phyloP scores from a whole-genome alignment of 176 grass and related monocot genomes.

The Elymus sibiricus region DNA sequence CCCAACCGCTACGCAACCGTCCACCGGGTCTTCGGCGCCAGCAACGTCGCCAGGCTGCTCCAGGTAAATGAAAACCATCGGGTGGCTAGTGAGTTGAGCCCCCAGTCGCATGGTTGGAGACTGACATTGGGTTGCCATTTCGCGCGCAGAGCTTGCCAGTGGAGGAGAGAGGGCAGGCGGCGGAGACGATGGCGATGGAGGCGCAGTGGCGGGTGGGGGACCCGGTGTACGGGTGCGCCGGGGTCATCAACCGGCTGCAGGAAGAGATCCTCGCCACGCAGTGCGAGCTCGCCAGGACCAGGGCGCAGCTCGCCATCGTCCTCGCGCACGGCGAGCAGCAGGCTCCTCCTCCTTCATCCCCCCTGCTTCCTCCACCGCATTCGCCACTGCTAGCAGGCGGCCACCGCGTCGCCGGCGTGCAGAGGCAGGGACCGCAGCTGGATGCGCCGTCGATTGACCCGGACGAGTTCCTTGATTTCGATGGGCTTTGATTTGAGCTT shows the following conservation, averaged over 20 bases:
- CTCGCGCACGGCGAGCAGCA: not conserved
- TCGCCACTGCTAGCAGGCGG: not conserved
- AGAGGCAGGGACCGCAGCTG: not conserved
- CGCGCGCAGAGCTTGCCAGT: slow-evolving; percentile 35
- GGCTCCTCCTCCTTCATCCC: not conserved
- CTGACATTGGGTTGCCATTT: not conserved
- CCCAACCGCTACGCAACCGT: slow-evolving; percentile 49
- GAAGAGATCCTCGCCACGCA: slow-evolving; percentile 41
- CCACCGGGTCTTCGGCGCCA: slow-evolving; percentile 75
- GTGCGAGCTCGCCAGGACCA: slow-evolving; percentile 45
- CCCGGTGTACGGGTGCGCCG: slow-evolving; percentile 67
- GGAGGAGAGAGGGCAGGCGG: slow-evolving; percentile 35
- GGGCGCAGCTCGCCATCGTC: slow-evolving; percentile 49
- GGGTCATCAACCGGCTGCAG: slow-evolving; percentile 44
- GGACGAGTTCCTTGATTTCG: slow-evolving; percentile 29
- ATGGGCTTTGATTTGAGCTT: slow-evolving; percentile 2
- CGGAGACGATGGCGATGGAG: slow-evolving; percentile 56
- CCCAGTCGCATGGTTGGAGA: no score
- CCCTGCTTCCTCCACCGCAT: not conserved
- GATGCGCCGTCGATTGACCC: slow-evolving; percentile 6
- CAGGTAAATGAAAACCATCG: slow-evolving; percentile 15
- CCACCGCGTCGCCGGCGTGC: not conserved
- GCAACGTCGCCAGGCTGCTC: slow-evolving; percentile 57
- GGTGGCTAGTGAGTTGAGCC: no score
- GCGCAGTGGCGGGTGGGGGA: slow-evolving; percentile 60